phyloP scores from a whole-genome alignment of 2,329 filamentous ascomycete species.

The Dactylellina cionopaga region DNA sequence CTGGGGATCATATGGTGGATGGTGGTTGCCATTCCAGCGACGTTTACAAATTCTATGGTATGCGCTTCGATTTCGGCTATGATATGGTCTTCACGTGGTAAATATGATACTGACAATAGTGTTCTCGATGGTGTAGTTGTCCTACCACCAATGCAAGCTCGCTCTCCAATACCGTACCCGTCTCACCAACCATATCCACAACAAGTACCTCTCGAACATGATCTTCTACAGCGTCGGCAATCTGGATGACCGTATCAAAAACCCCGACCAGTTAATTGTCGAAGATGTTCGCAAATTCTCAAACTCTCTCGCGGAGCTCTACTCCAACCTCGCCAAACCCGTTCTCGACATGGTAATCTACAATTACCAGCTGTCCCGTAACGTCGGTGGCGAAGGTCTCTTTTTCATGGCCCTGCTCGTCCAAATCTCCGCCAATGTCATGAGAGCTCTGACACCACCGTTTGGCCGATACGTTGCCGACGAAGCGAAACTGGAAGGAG shows the following conservation, averaged over 20 bases:
- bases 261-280: slow-evolving; percentile 95
- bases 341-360: slow-evolving; percentile 96
- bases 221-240: slow-evolving; percentile 97
- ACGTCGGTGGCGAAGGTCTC: slow-evolving; percentile 93
- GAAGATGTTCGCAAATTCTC: slow-evolving; percentile 97
- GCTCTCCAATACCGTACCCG: slow-evolving; percentile 91
- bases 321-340: slow-evolving; percentile 95
- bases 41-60: slow-evolving; percentile 99
- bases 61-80: slow-evolving; percentile 57
- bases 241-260: slow-evolving; percentile 96
- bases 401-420: slow-evolving; percentile 95
- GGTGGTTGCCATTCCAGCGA: slow-evolving; percentile 92
- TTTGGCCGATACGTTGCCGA: slow-evolving; percentile 98
- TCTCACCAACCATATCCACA: slow-evolving; percentile 92
- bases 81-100: too few relatives aligned
- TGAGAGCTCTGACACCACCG: slow-evolving; percentile 92
- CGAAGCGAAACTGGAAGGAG: slow-evolving; percentile 90
- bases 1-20: slow-evolving; percentile 97
- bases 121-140: slow-evolving; percentile 69
- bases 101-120: slow-evolving; percentile 12
- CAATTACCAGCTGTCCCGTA: slow-evolving; percentile 90
- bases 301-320: slow-evolving; percentile 91
- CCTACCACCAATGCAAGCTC: slow-evolving; percentile 95
- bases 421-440: slow-evolving; percentile 88
- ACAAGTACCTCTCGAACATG: slow-evolving; percentile 95